Percentiles rank a stretch among this genome's conserved stretches.
phyloP scores from a whole-genome alignment of 2,329 filamentous ascomycete genomes.

The Westerdykella ornata region DNA sequence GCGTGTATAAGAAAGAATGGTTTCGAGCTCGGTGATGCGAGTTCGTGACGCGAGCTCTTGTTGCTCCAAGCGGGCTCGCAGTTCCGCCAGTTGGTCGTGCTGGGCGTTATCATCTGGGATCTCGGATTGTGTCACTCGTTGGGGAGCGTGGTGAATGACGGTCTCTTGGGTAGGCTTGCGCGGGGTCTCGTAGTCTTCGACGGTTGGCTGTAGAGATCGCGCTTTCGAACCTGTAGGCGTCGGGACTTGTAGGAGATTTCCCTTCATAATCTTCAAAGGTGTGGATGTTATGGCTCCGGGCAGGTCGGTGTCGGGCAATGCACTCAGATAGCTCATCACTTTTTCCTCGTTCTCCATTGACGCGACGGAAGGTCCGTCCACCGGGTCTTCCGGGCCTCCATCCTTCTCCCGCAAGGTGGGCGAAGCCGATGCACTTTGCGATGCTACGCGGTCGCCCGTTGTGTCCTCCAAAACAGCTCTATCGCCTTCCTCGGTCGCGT shows the following conservation, averaged over 20 bases:
- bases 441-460: conserved; percentile 2
- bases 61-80: conserved; percentile 22
- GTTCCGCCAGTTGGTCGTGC: conserved; percentile 16
- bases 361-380: conserved; percentile 22
- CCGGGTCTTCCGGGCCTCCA: conserved; percentile 7
- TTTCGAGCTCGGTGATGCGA: conserved; percentile 32
- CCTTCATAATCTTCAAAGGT: conserved; percentile 19
- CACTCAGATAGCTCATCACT: conserved; percentile 34
- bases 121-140: conserved; percentile 7
- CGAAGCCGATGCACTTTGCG: conserved; percentile 11
- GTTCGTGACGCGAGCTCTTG: conserved; percentile 24
- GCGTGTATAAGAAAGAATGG: conserved; percentile 29
- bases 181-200: conserved; percentile 34
- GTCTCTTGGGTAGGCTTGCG: conserved; percentile 33
- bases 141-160: conserved; percentile 26
- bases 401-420: conserved; percentile 20
- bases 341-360: conserved; percentile 37
- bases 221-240: conserved; percentile 21
- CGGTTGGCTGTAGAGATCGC: conserved; percentile 30
- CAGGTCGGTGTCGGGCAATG: conserved; percentile 32
- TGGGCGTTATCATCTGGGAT: conserved; percentile 9
- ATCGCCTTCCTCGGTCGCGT: conserved; percentile 17
- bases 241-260: conserved; percentile 25
- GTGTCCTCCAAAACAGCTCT: conserved; percentile 14
- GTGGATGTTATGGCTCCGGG: conserved; percentile 19